Percentiles rank a stretch among this genome's conserved stretches.
Evolutionary conservation across 73 alveolate species (phyloP).

Genomic region (Paramecium sexaurelia): DNA sequence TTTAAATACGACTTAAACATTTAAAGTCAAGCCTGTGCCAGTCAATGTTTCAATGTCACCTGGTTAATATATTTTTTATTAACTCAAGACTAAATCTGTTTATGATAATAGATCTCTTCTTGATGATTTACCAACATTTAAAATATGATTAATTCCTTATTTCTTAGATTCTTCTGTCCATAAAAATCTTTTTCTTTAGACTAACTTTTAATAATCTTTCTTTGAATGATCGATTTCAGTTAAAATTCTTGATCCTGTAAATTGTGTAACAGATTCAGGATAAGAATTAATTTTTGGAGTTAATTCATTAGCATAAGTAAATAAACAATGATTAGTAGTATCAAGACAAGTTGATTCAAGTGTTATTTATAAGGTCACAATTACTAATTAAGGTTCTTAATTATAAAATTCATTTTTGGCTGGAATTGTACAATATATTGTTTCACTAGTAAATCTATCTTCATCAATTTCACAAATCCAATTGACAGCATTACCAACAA

Average conservation of each 20-base stretch:
- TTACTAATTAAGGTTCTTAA: not conserved
- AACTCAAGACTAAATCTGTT: constrained; percentile 20
- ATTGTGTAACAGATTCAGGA: not conserved
- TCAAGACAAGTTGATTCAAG: constrained; percentile 35
- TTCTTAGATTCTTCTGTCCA: constrained; percentile 41
- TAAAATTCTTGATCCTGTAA: constrained; percentile 11
- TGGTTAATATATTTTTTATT: not conserved
- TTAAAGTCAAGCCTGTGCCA: not conserved
- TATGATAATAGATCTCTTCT: constrained; percentile 1
- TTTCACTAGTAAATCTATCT: not conserved
- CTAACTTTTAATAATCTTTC: not conserved
- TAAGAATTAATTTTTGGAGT: not conserved
- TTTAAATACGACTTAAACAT: not conserved
- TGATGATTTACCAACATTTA: constrained; percentile 7
- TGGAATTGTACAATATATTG: constrained; percentile 2
- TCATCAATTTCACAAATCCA: constrained; percentile 50
- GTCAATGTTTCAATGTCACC: constrained; percentile 24
- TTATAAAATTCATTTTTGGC: not conserved
- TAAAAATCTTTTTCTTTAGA: not conserved
- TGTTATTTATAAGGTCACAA: not conserved
- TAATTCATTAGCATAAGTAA: not conserved
- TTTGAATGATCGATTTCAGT: not conserved
- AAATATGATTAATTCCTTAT: not conserved
- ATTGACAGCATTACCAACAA: constrained; percentile 14
- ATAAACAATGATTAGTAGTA: not conserved